These are phyloP conservation scores for Aurantiochytrium sp. DNA, from an alignment of 108 stramenopile genomes.

Conservation along the genomic window DNA sequence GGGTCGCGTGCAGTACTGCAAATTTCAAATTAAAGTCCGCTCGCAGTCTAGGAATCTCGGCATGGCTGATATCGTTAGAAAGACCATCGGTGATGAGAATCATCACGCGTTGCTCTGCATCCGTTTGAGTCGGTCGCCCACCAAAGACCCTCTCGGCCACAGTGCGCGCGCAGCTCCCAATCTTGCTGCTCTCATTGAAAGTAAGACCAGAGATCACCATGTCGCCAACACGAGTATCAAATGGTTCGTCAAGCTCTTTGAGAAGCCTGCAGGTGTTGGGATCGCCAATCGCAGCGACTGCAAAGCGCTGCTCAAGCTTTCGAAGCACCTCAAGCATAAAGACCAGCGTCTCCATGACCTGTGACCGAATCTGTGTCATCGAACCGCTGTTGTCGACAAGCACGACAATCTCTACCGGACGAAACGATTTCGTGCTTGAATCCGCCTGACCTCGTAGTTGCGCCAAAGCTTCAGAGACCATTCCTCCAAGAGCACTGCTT, in stretches of 20 bases:
- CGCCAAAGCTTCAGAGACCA: background rate
- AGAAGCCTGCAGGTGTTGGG: background rate
- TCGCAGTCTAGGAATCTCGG: background rate
- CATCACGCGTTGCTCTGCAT: background rate
- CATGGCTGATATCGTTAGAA: background rate
- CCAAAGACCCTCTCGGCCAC: background rate
- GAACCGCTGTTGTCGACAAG: constrained; percentile 9
- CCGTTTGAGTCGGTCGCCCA: background rate
- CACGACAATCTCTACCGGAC: background rate
- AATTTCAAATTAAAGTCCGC: background rate
- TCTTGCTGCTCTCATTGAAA: constrained; percentile 15
- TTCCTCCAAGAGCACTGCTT: background rate
- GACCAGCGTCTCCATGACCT: constrained; percentile 2
- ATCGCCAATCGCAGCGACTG: background rate
- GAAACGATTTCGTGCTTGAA: background rate
- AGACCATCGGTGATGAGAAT: background rate
- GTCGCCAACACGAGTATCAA: background rate
- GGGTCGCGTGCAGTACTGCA: background rate
- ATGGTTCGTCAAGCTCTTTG: background rate
- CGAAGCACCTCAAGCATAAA: background rate
- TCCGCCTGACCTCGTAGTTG: background rate
- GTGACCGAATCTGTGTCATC: background rate
- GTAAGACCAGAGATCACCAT: background rate
- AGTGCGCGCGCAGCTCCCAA: background rate
- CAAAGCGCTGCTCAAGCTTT: background rate